phyloP scores from a whole-genome alignment of 257 asterid species.

The Ligustrum vulgare region DNA sequence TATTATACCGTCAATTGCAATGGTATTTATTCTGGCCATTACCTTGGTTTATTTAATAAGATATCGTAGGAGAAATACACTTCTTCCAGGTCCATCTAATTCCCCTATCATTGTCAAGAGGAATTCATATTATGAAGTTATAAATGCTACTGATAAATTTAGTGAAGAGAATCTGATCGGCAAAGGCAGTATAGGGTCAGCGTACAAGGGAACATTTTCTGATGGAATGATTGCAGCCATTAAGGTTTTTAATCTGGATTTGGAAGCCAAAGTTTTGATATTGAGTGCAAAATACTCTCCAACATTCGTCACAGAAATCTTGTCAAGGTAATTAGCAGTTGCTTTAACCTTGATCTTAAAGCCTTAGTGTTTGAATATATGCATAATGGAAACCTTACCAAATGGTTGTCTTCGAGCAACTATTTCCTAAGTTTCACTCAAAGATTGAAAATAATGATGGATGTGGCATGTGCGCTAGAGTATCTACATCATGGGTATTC shows the following conservation, averaged over 20 bases:
- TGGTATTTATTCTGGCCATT: background rate
- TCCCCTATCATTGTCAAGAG: background rate
- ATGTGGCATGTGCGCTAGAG: too few relatives aligned
- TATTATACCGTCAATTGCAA: background rate
- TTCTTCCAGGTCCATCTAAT: background rate
- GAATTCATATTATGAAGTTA: background rate
- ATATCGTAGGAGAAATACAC: background rate
- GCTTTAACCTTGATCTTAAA: slow-evolving; percentile 6
- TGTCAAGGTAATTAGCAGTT: background rate
- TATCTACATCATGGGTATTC: too few relatives aligned
- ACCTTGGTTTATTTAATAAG: background rate
- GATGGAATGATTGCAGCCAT: background rate
- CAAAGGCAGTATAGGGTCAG: background rate
- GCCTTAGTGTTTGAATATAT: slow-evolving; percentile 1
- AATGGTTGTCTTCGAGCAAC: background rate
- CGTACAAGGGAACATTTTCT: background rate
- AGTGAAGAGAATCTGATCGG: too few relatives aligned
- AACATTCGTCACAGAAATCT: background rate
- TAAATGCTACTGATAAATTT: background rate
- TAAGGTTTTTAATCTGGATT: background rate
- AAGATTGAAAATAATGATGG: too few relatives aligned
- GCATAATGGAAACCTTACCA: slow-evolving; percentile 6
- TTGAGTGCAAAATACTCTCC: background rate
- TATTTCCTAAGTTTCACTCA: too few relatives aligned
- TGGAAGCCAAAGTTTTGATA: background rate